Base-by-base conservation (phyloP, 495 filamentous ascomycete species). In the Penicillium odoratum region DNA sequence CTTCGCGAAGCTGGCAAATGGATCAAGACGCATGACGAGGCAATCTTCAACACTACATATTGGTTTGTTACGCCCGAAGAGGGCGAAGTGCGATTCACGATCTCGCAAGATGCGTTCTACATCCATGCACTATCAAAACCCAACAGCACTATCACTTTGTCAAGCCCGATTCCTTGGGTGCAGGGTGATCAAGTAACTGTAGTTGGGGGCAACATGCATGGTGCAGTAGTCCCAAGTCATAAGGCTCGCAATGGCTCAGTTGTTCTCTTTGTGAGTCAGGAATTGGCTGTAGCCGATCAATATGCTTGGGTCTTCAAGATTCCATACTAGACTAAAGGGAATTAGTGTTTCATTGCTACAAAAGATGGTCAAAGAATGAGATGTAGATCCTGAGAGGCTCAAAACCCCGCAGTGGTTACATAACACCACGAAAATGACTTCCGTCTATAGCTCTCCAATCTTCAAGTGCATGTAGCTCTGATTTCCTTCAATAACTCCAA, bases 31-130 rank as follows among this genome's bases (percentile, higher is more conserved):
- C 78, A 85, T 60, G 77, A 58, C 3, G 81, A 85, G 56, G 79
- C 80, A 2, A 73, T 85, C 15, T 85, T 77, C 57, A 76, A 80
- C 33, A 85, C 82, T 7, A 81, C 78, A 10, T 85, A 84, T 56
- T 85, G 81, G 80, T 79, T 80, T 61, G 67, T 84, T 16, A 77
- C 72, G 36, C 75, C 78, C 1, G 69, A 81, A 54, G 79, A 80
- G 38, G 71, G 68, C 0, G 66, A 76, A 30, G 66, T 84, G 0
- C 59, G 82, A 26, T 85, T 83, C 54, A 84, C 81, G 26, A 74
- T 77, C 59, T 81, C 72, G 7, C 49, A 65, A 34, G 73, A 78
- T 46, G 81, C 82, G 1, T 84, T 85, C 47, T 85, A 84, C 58
- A 71, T 85, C 36, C 61, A 75, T 34, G 68, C 69, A 6, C 60